These are phyloP conservation scores for Cryptococcus wingfieldii DNA, from an alignment of 1,284 basidiomycete genomes.

Conservation along the genomic window DNA sequence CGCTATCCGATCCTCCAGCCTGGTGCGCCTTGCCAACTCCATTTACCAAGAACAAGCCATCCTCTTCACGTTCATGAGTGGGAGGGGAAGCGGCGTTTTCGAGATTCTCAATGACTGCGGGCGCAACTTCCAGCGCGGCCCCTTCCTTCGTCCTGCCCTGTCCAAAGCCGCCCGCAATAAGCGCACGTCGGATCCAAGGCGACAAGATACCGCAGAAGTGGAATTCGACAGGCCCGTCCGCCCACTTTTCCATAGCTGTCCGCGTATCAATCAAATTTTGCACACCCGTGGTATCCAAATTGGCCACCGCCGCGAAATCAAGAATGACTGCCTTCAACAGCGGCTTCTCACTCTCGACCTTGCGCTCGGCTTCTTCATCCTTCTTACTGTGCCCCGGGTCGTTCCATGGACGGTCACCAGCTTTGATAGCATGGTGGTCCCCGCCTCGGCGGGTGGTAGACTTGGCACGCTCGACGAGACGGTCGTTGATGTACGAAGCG, in stretches of 20 bases:
- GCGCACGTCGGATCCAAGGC: slow-evolving; percentile 87
- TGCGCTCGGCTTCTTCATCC: slow-evolving; percentile 56
- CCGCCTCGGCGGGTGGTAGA: slow-evolving; percentile 68
- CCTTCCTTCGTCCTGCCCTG: slow-evolving; percentile 47
- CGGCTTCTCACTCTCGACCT: slow-evolving; percentile 62
- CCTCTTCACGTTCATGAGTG: neutral
- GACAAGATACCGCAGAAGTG: slow-evolving; percentile 63
- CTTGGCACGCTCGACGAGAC: slow-evolving; percentile 78
- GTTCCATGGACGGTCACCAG: slow-evolving; percentile 88
- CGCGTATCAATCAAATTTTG: slow-evolving; percentile 88
- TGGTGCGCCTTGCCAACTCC: neutral
- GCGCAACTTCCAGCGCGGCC: slow-evolving; percentile 62
- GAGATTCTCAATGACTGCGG: slow-evolving; percentile 54
- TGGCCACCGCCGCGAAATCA: slow-evolving; percentile 75
- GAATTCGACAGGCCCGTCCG: slow-evolving; percentile 72
- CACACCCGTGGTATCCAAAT: slow-evolving; percentile 67
- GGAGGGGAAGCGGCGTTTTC: slow-evolving; percentile 45
- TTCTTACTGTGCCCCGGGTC: slow-evolving; percentile 68
- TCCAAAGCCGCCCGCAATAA: slow-evolving; percentile 84
- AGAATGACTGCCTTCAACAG: slow-evolving; percentile 78
- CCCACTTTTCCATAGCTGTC: slow-evolving; percentile 80
- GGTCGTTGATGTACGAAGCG: slow-evolving; percentile 70
- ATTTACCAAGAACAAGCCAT: neutral
- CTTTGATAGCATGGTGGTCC: slow-evolving; percentile 60
- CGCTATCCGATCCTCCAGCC: too few relatives aligned